Percentiles rank a stretch among this genome's conserved stretches.
Evolutionary conservation across 2,329 filamentous ascomycete genomes (phyloP).

Genomic region (Fusarium hostae): DNA sequence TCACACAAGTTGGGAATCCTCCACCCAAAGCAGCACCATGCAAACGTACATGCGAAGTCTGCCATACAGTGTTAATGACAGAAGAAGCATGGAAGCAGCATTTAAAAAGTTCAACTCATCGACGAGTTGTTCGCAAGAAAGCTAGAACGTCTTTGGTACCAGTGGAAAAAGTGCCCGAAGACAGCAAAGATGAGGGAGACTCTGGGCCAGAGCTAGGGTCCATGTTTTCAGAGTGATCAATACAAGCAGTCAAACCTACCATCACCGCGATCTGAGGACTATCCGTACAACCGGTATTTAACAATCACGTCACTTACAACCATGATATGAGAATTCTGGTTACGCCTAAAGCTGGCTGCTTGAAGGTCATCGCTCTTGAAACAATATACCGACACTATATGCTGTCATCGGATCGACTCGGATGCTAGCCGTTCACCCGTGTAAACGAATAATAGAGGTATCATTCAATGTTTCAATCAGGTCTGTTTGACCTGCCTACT

Average conservation of each 20-base stretch:
- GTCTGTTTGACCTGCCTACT: background rate
- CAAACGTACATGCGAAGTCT: conserved; percentile 77
- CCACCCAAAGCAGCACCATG: conserved; percentile 64
- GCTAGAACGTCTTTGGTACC: conserved; percentile 53
- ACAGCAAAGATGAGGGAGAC: conserved; percentile 21
- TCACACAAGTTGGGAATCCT: conserved; percentile 61
- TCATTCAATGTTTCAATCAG: background rate
- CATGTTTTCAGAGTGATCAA: conserved; percentile 42
- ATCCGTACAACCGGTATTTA: background rate
- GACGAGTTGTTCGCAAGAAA: conserved; percentile 49
- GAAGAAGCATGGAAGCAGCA: conserved; percentile 60
- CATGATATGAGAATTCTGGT: background rate
- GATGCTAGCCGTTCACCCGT: background rate
- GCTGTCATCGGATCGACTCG: background rate
- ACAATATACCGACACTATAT: background rate
- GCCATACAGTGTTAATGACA: conserved; percentile 70
- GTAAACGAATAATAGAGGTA: background rate
- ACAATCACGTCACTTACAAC: background rate
- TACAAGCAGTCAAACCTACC: background rate
- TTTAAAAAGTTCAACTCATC: conserved; percentile 52
- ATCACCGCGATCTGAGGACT: background rate
- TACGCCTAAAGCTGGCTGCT: background rate
- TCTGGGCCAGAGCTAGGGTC: conserved; percentile 46
- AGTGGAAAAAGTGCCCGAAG: conserved; percentile 32
- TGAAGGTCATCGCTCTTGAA: background rate